These are phyloP conservation scores for Yamadazyma dendronema DNA, from an alignment of 1,139 yeast genomes.

Conservation along the genomic window DNA sequence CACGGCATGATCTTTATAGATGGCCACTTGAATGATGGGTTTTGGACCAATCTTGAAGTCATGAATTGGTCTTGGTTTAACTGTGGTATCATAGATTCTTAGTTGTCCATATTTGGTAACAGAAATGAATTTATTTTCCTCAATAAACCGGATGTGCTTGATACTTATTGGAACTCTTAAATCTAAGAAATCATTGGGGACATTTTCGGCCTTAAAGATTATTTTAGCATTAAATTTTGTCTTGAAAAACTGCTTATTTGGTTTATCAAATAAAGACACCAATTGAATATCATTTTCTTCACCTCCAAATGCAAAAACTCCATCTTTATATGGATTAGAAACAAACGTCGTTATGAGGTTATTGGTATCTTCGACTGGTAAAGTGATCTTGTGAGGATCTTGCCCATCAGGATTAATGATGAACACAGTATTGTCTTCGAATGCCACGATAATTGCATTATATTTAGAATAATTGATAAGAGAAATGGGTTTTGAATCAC, in stretches of 20 bases:
- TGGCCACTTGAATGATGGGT: conserved; percentile 41
- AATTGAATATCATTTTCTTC: conserved; percentile 66
- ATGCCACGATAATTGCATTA: conserved; percentile 38
- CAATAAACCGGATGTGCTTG: conserved; percentile 47
- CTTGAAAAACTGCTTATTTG: conserved; percentile 17
- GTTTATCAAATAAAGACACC: conserved; percentile 35
- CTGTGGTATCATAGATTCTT: conserved; percentile 57
- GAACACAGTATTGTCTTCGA: conserved; percentile 50
- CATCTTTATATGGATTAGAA: conserved; percentile 41
- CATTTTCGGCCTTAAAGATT: conserved; percentile 61
- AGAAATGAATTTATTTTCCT: conserved; percentile 47
- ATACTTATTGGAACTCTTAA: conserved; percentile 71
- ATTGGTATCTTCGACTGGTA: conserved; percentile 23
- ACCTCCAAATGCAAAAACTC: conserved; percentile 70
- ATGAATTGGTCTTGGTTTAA: conserved; percentile 57
- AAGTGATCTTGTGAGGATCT: conserved; percentile 28
- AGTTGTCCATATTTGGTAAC: conserved; percentile 72
- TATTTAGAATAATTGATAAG: conserved; percentile 28
- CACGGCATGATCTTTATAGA: conserved; percentile 42
- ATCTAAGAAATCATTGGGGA: conserved; percentile 63
- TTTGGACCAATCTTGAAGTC: conserved; percentile 50
- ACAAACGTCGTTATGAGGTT: conserved; percentile 50
- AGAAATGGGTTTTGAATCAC: conserved; percentile 33
- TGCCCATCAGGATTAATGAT: conserved; percentile 33
- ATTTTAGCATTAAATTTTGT: conserved; percentile 23